A percentile compares a stretch with the other conserved stretches of the same genome.
Conservation (phyloP, 2,329 filamentous ascomycete species). For the Colletotrichum salicis region DNA sequence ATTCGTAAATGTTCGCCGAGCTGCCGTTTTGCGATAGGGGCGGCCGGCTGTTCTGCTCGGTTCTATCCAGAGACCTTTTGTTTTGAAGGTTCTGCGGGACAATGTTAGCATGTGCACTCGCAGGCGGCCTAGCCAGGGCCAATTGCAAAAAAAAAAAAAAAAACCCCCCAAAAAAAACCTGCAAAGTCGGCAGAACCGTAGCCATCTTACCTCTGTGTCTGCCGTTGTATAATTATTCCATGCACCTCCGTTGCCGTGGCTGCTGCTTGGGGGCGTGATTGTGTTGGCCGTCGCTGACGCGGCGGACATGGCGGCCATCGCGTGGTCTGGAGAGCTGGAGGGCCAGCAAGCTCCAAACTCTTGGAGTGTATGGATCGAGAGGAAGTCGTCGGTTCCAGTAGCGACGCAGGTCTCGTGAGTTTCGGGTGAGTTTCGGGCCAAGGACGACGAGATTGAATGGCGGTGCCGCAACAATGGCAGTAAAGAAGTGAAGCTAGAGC, state of each 20-base stretch:
- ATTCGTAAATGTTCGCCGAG: conserved; percentile 36
- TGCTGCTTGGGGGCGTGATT: conserved; percentile 60
- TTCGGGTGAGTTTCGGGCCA: conserved; percentile 24
- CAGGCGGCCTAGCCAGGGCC: neutral
- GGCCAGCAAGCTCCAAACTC: conserved; percentile 29
- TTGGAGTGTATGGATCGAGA: neutral
- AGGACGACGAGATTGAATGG: conserved; percentile 10
- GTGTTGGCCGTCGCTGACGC: conserved; percentile 58
- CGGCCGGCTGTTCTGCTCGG: conserved; percentile 35
- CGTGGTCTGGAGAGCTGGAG: conserved; percentile 36
- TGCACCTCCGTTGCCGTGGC: conserved; percentile 58
- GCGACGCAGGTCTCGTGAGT: conserved; percentile 2
- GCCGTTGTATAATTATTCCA: conserved; percentile 53
- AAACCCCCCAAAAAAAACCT: too few relatives aligned
- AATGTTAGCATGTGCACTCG: conserved; percentile 9
- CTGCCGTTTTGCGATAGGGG: conserved; percentile 39
- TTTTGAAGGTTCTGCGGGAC: conserved; percentile 37
- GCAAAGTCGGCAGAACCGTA: neutral
- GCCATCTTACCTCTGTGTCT: conserved; percentile 51
- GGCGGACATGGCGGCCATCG: conserved; percentile 65
- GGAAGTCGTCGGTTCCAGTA: neutral
- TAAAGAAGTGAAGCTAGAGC: conserved; percentile 15
- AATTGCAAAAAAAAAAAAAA: neutral
- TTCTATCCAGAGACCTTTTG: conserved; percentile 26
- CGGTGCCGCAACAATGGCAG: conserved; percentile 12